A percentile compares a stretch with the other conserved stretches of the same genome.
Evolutionary conservation across 768 basidiomycete genomes (phyloP).

Genomic region (Lactifluus pinguis): DNA sequence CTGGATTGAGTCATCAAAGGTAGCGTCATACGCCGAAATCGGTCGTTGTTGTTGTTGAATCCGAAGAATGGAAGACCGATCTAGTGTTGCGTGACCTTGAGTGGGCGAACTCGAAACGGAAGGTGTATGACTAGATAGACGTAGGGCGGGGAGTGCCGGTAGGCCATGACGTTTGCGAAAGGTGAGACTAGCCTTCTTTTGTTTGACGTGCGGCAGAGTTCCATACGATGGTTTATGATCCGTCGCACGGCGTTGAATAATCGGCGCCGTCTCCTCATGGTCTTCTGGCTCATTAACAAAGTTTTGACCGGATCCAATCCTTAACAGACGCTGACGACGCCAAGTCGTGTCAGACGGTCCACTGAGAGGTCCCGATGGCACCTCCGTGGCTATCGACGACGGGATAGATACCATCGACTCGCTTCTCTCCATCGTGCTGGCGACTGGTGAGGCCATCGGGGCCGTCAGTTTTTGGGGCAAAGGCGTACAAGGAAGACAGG

Average conservation of each 20-base stretch:
- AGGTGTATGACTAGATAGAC: constrained; percentile 22
- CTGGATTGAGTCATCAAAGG: constrained; percentile 27
- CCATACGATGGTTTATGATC: constrained; percentile 44
- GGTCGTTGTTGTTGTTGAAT: constrained; percentile 38
- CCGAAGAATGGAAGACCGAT: constrained; percentile 31
- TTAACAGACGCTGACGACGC: constrained; percentile 52
- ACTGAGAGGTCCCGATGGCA: constrained; percentile 31
- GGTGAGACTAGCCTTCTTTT: constrained; percentile 7
- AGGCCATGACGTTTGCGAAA: constrained; percentile 30
- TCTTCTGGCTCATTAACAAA: constrained; percentile 11
- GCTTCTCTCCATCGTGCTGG: not conserved
- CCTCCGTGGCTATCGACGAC: not conserved
- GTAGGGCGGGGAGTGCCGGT: constrained; percentile 31
- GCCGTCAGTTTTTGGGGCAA: too few relatives aligned
- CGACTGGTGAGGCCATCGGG: not conserved
- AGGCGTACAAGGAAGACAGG: too few relatives aligned
- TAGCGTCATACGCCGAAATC: constrained; percentile 65
- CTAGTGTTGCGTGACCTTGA: constrained; percentile 23
- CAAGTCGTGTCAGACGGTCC: constrained; percentile 50
- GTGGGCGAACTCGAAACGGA: constrained; percentile 30
- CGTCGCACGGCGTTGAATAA: constrained; percentile 23
- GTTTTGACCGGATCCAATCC: constrained; percentile 33
- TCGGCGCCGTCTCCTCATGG: constrained; percentile 28
- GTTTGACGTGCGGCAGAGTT: constrained; percentile 28
- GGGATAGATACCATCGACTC: not conserved